A percentile compares a stretch with the other conserved stretches of the same genome.
These are phyloP conservation scores for Ambrosiella beaveri DNA, from an alignment of 2,329 filamentous ascomycete genomes.

Conservation along the genomic window DNA sequence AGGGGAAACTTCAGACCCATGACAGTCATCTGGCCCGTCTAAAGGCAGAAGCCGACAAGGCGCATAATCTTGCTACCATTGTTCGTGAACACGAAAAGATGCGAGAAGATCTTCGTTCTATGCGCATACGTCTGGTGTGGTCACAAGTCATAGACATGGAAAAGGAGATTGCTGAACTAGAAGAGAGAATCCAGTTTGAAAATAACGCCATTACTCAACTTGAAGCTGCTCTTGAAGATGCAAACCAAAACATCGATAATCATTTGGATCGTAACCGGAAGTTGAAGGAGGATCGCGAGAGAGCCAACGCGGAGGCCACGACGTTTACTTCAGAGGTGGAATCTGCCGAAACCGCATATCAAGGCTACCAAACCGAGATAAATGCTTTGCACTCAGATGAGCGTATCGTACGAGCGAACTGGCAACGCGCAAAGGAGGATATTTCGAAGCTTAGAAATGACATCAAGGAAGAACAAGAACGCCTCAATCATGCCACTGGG, in stretches of 20 bases:
- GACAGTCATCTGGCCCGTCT: constrained; percentile 45
- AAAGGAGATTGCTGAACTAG: constrained; percentile 21
- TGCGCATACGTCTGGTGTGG: constrained; percentile 64
- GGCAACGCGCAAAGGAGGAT: constrained; percentile 35
- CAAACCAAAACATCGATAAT: neutral
- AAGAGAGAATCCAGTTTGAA: constrained; percentile 12
- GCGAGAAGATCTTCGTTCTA: constrained; percentile 38
- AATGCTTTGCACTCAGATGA: constrained; percentile 27
- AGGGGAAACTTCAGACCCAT: constrained; percentile 42
- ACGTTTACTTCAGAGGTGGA: constrained; percentile 16
- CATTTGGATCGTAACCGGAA: constrained; percentile 9
- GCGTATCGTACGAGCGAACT: constrained; percentile 19
- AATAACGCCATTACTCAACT: neutral
- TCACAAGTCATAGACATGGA: constrained; percentile 69
- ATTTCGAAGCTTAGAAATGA: constrained; percentile 24
- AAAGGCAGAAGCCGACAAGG: constrained; percentile 40
- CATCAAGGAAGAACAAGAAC: constrained; percentile 38
- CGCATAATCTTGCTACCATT: constrained; percentile 45
- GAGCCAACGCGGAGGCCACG: constrained; percentile 14
- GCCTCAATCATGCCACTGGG: constrained; percentile 51
- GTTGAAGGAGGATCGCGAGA: constrained; percentile 18
- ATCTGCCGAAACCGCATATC: constrained; percentile 25
- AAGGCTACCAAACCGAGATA: constrained; percentile 41
- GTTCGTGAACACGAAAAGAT: constrained; percentile 51
- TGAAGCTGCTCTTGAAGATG: neutral